Evolutionary conservation across 2,329 filamentous ascomycete genomes (phyloP), one percentile per base, ranked within the genome.

Genomic region (Alternaria triticina): DNA sequence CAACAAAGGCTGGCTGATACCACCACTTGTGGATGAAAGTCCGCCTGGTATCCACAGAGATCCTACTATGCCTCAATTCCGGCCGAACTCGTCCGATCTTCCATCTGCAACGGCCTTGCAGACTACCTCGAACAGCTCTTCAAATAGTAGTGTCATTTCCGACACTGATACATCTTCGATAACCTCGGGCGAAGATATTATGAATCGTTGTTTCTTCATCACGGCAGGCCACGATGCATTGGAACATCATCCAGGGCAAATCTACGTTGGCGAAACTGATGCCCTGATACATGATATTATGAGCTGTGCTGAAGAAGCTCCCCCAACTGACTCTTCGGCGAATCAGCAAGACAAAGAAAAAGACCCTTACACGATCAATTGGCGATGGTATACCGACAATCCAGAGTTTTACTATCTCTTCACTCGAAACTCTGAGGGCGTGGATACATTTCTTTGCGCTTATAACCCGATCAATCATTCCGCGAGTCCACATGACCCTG

Each of bases 51-150:
- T 45, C 7, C 51, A 61, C 45, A 68, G 82, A 8, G 90, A 92
- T 69, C 87, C 87, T 8, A 91, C 89, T 0, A 82, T 91, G 77
- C 90, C 90, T 9, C 90, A 92, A 70, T 91, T 91, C 73, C 85
- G 88, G 6, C 89, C 89, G n/a, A 86, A 90, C 67, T 82, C 78
- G 30, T 64, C 68, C 6, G 62, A 61, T 20, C 23, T 64, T 44
- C 20, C 57, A 20, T 23, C 28, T 47, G 13, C 30, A 13, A 13
- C 40, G 9, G 33, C 23, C 17, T 30, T 40, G 6, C 50, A 40
- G n/a, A 43, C n/a, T 59, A 30, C 13, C 50, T 59, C 60, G n/a
- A 13, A 33, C 12, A 46, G 36, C 40, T 49, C 50, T 55, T 36
- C 49, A 49, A 28, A 43, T n/a, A 52, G 49, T 13, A 33, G 36